These are phyloP conservation scores for Boletales sp. DNA, from an alignment of 768 basidiomycete species.

Conservation along the genomic window DNA sequence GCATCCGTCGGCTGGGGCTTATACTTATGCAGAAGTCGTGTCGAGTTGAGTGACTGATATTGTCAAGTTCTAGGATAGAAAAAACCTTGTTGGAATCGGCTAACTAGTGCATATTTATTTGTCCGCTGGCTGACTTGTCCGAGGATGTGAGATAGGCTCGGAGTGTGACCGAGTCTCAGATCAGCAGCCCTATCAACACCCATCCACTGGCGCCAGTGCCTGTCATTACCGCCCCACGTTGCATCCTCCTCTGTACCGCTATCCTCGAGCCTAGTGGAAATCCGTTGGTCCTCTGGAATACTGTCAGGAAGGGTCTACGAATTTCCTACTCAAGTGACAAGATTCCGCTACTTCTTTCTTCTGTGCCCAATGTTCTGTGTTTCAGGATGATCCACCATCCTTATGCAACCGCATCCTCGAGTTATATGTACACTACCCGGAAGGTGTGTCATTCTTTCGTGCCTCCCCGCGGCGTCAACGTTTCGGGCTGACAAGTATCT, in stretches of 20 bases:
- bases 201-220: no score
- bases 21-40: no score
- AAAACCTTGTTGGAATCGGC: no score
- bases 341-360: constrained; percentile 2
- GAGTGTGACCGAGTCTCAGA: no score
- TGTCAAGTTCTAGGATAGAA: no score
- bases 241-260: not conserved
- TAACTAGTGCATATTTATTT: no score
- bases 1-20: no score
- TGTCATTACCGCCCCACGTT: no score
- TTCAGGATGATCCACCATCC: constrained; percentile 29
- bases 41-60: no score
- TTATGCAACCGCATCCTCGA: constrained; percentile 24
- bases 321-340: not conserved
- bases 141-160: no score
- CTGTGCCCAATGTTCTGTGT: constrained; percentile 15
- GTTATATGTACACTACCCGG: constrained; percentile 20
- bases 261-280: not conserved
- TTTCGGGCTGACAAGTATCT: not conserved
- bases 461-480: not conserved
- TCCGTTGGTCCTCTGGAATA: not conserved
- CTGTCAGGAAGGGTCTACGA: not conserved
- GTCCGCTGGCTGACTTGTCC: no score
- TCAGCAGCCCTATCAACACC: no score
- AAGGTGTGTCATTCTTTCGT: constrained; percentile 13